phyloP scores from a whole-genome alignment of 371 early-diverging fungal species.

The Capniomyces stellatus region DNA sequence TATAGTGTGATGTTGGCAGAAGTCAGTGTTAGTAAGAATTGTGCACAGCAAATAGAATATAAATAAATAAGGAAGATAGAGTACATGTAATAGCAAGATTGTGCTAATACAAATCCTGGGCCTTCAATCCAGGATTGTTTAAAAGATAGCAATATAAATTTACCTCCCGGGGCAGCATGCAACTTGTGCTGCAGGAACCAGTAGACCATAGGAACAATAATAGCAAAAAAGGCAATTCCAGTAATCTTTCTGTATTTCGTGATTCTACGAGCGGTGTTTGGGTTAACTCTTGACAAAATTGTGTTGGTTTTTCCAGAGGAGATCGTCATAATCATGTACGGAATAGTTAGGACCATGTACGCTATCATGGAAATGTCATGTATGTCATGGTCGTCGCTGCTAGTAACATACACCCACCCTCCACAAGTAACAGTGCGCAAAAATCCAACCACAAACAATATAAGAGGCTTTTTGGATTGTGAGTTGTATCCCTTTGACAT shows the following conservation, averaged over 20 bases:
- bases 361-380: constrained; percentile 64
- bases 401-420: constrained; percentile 67
- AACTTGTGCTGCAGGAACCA: constrained; percentile 64
- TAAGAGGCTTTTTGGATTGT: constrained; percentile 23
- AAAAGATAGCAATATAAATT: constrained; percentile 4
- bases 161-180: constrained; percentile 39
- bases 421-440: constrained; percentile 54
- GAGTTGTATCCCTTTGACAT: neutral
- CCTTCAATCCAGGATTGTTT: neutral
- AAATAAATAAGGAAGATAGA: constrained; percentile 1
- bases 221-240: constrained; percentile 37
- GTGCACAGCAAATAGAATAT: too few relatives aligned
- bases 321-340: constrained; percentile 43
- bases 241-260: constrained; percentile 21
- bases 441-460: constrained; percentile 39
- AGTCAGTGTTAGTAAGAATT: too few relatives aligned
- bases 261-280: neutral
- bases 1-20: too few relatives aligned
- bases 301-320: constrained; percentile 15
- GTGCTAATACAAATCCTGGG: neutral
- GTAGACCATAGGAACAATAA: constrained; percentile 53
- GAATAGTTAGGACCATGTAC: constrained; percentile 52
- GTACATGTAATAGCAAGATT: too few relatives aligned
- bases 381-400: constrained; percentile 56
- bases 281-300: constrained; percentile 2